These are phyloP conservation scores for Tolypocladium ophioglossoides DNA, from an alignment of 2,329 filamentous ascomycete genomes.

Conservation along the genomic window DNA sequence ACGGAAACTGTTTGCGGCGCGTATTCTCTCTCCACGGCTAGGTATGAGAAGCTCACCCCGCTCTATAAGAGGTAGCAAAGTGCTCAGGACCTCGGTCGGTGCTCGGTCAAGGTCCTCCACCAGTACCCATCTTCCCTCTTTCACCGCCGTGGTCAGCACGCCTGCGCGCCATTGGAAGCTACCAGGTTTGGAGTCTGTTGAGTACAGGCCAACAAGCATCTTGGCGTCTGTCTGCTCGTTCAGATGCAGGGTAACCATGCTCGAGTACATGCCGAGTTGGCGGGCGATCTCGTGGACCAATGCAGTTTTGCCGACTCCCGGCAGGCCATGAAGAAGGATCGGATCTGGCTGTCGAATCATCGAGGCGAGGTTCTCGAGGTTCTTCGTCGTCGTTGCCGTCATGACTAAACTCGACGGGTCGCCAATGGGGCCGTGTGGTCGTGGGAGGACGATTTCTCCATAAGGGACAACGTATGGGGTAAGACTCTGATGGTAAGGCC, in stretches of 20 bases:
- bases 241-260: slow-evolving; percentile 87
- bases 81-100: slow-evolving; percentile 89
- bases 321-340: slow-evolving; percentile 68
- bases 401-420: slow-evolving; percentile 46
- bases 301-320: slow-evolving; percentile 86
- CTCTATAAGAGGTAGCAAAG: slow-evolving; percentile 85
- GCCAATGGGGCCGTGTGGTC: slow-evolving; percentile 38
- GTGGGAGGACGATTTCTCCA: slow-evolving; percentile 56
- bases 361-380: slow-evolving; percentile 58
- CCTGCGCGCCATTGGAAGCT: slow-evolving; percentile 89
- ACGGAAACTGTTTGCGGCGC: slow-evolving; percentile 74
- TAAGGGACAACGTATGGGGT: slow-evolving; percentile 54
- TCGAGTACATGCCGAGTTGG: slow-evolving; percentile 65
- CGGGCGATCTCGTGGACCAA: slow-evolving; percentile 73
- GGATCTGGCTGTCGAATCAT: slow-evolving; percentile 60
- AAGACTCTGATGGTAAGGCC: slow-evolving; percentile 28
- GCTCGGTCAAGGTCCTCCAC: slow-evolving; percentile 96
- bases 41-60: slow-evolving; percentile 84
- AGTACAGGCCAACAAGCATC: slow-evolving; percentile 88
- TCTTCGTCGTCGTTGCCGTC: slow-evolving; percentile 62
- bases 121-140: slow-evolving; percentile 89
- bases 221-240: slow-evolving; percentile 99
- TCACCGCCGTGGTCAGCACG: slow-evolving; percentile 86
- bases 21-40: slow-evolving; percentile 75
- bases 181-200: slow-evolving; percentile 75